These are phyloP conservation scores for Periconia macrospinosa DNA, from an alignment of 2,329 filamentous ascomycete genomes.

Conservation along the genomic window DNA sequence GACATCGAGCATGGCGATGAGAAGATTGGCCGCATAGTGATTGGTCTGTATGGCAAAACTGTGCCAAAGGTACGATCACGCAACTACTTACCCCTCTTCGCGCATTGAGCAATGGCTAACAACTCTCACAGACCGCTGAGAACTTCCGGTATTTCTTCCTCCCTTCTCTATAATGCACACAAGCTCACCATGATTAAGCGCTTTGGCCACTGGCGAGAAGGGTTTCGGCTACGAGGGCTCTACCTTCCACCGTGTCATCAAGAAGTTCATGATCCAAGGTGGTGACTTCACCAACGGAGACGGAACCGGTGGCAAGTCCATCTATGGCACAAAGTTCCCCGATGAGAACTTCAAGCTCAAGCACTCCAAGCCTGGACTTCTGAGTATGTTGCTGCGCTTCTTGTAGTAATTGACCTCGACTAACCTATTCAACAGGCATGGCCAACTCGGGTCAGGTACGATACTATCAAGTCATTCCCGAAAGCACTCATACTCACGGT, in stretches of 20 bases:
- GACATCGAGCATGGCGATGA: slow-evolving; percentile 78
- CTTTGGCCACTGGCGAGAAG: slow-evolving; percentile 82
- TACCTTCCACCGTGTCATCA: slow-evolving; percentile 87
- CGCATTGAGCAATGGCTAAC: slow-evolving; percentile 11
- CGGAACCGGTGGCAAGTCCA: slow-evolving; percentile 83
- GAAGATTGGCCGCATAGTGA: slow-evolving; percentile 71
- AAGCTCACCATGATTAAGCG: slow-evolving; percentile 55
- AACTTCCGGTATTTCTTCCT: slow-evolving; percentile 57
- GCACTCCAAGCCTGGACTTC: slow-evolving; percentile 79
- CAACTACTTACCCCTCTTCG: not conserved
- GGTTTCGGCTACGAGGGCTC: slow-evolving; percentile 82
- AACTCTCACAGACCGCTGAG: slow-evolving; percentile 58
- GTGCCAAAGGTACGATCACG: slow-evolving; percentile 65
- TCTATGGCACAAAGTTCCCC: slow-evolving; percentile 81
- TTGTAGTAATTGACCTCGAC: not conserved
- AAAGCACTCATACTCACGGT: slow-evolving; percentile 38
- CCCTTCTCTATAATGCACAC: not conserved
- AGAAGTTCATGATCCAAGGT: slow-evolving; percentile 89
- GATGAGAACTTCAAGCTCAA: slow-evolving; percentile 97
- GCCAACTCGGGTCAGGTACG: slow-evolving; percentile 67
- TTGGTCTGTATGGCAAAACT: slow-evolving; percentile 86
- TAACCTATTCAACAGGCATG: slow-evolving; percentile 59
- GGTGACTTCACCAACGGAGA: slow-evolving; percentile 84
- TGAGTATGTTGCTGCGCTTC: slow-evolving; percentile 57
- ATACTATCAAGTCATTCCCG: not conserved